These are phyloP conservation scores for Elongisporangium undulatum DNA, from an alignment of 352 stramenopile genomes.

Conservation along the genomic window DNA sequence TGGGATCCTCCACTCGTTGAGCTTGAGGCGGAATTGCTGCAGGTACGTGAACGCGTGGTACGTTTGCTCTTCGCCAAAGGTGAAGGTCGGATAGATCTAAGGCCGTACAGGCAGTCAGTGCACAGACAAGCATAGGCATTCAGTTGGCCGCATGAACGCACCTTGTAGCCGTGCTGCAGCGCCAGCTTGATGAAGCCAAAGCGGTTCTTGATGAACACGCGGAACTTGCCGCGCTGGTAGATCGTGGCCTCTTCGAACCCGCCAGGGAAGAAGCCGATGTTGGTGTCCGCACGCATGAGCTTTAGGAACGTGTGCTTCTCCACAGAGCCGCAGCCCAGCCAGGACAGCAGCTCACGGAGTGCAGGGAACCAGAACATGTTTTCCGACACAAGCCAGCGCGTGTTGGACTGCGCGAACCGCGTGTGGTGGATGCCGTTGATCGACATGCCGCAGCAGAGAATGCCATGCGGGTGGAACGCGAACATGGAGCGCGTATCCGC, in stretches of 20 bases:
- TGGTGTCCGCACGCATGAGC: conserved; percentile 27
- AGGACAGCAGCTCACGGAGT: conserved; percentile 33
- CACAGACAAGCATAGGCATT: neutral
- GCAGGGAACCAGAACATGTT: conserved; percentile 43
- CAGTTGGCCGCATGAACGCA: conserved; percentile 12
- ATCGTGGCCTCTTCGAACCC: conserved; percentile 91
- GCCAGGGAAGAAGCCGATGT: conserved; percentile 71
- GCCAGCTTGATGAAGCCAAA: conserved; percentile 89
- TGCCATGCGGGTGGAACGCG: conserved; percentile 44
- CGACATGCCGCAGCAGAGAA: conserved; percentile 26
- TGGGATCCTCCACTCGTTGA: conserved; percentile 75
- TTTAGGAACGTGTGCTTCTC: conserved; percentile 26
- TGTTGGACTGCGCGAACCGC: conserved; percentile 24
- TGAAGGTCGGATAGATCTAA: conserved; percentile 63
- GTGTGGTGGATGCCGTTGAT: conserved; percentile 32
- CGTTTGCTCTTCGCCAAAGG: conserved; percentile 81
- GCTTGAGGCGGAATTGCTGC: conserved; percentile 47
- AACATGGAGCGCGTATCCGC: neutral
- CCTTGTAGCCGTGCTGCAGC: conserved; percentile 78
- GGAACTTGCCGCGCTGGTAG: conserved; percentile 52
- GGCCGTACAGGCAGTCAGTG: neutral
- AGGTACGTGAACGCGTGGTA: conserved; percentile 75
- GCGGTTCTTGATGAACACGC: conserved; percentile 80
- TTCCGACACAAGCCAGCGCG: conserved; percentile 40
- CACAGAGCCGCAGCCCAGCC: conserved; percentile 33